Evolutionary conservation across 129 eudicot genomes (phyloP), one percentile per base, ranked within the genome.

Genomic region (Gnaphalium uliginosum): DNA sequence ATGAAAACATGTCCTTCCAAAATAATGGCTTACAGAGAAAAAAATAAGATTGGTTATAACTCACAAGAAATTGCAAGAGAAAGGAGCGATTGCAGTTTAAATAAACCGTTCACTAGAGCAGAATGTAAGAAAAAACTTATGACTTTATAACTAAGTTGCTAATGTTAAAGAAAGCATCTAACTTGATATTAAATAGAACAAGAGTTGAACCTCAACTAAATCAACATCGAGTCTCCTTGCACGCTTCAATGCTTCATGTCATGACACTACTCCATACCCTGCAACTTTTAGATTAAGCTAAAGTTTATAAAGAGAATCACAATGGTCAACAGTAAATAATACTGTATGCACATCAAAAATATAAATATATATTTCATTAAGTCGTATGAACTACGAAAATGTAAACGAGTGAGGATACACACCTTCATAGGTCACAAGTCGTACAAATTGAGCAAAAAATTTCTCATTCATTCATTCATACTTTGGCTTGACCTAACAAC

Each of bases 201-300:
- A 35, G 46, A 46, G 53, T 46, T 46, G n/a, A 84, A 89, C 92
- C 89, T 90, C 96, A 63, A 90, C 89, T 71, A 90, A 85, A 74
- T 92, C 97, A 82, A 87, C 74, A 4, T 81, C 35, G 50, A 78
- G 84, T 19, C 37, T 61, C 66, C 65, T 80, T 70, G 96, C 96
- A 76, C 79, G 89, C 8, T 69, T 56, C 77, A 89, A 66, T 23
- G 96, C 93, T 83, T 89, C 96, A 30, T 59, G 25, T 77, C 70
- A 75, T 53, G 93, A 68, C 54, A 89, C 69, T 13, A 92, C 78
- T 48, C 24, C 1, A 80, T 92, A 93, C 37, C 88, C 97, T 89
- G 80, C 72, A 78, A 66, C 51, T 51, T 61, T 29, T 21, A 22
- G 27, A 57, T n/a, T 21, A 5, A 1, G 62, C 26, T 57, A 14